Conservation (phyloP, 805 yeast species). For the Myxozyma geophila region DNA sequence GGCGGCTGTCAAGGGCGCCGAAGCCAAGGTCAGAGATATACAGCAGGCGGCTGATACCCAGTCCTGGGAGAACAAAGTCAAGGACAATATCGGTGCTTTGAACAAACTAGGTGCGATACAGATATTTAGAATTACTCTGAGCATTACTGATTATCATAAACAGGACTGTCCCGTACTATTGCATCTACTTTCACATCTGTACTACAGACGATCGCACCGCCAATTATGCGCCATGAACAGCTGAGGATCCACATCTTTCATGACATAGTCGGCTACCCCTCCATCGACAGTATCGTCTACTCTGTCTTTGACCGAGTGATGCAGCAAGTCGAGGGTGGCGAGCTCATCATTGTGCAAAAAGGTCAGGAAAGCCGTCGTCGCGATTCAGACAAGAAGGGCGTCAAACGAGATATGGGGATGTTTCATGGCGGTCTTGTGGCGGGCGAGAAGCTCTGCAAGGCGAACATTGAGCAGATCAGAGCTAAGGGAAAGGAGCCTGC, state of each 20-base stretch:
- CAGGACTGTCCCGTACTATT: conserved; percentile 39
- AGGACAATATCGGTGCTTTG: conserved; percentile 32
- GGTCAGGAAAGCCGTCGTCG: conserved; percentile 49
- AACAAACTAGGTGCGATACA: conserved; percentile 23
- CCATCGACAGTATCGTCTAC: conserved; percentile 55
- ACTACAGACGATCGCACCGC: conserved; percentile 51
- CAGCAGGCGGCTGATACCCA: conserved; percentile 43
- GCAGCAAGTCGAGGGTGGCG: conserved; percentile 74
- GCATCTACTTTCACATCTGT: conserved; percentile 48
- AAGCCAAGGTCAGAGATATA: conserved; percentile 48
- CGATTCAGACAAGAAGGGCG: conserved; percentile 43
- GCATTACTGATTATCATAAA: conserved; percentile 30
- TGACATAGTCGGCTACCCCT: conserved; percentile 52
- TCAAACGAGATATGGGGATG: conserved; percentile 60
- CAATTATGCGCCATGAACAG: conserved; percentile 51
- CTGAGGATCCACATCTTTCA: conserved; percentile 51
- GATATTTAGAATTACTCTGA: not conserved
- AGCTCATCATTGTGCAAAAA: conserved; percentile 57
- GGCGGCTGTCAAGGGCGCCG: conserved; percentile 51
- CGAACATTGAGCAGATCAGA: conserved; percentile 64
- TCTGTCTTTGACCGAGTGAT: conserved; percentile 58
- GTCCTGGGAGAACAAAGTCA: conserved; percentile 38
- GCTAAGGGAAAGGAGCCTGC: conserved; percentile 43
- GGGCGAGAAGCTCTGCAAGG: conserved; percentile 86
- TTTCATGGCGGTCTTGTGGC: conserved; percentile 78